Base-by-base conservation (phyloP, 1,139 yeast genomes). In the Magnusiomyces paraingens region DNA sequence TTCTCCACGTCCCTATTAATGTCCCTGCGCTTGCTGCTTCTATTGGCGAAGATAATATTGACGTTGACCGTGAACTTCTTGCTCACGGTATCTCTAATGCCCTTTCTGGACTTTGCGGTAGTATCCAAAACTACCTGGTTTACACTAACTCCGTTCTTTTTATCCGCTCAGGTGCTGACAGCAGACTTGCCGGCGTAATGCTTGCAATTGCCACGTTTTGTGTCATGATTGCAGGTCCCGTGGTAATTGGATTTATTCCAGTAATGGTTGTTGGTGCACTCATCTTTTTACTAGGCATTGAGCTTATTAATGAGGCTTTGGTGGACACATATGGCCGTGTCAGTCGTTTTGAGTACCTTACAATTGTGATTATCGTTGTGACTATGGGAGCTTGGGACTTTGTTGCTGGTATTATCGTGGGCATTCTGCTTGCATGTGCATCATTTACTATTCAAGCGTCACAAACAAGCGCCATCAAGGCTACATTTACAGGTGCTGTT, bases 341-440 rank as follows among this genome's bases (percentile, higher is more conserved):
- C 47, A 78, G 83, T 48, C 74, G 70, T 44, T 86, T 88, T 60
- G 99, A 93, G 67, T 93, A 93, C 67, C 64, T 81, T 47, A 93
- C 99, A 1, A 86, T 93, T 58, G 71, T 86, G 5, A 82, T 85
- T 11, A 93, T 93, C 62, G 95, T 94, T 22, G 73, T 89, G 29
- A 85, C 93, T 0, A 93, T 94, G 99, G 99, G 98, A 2, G 84
- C 86, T 1, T 86, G 88, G 78, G 99, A 93, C 70, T 93, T 93
- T 69, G 99, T 93, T 6, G 79, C 83, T 61, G 99, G 99, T 54
- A 89, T 93, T 45, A 74, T 93, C 54, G 91, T 86, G 26, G 99
- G 99, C 55, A 86, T 93, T 44, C 74, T 93, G 48, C 75, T 93
- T 55, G 98, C 99, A 0, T 91, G 97, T 68, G 80, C 90, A 61